phyloP scores from a whole-genome alignment of 2,329 filamentous ascomycete species.

The Xylaria sp. region DNA sequence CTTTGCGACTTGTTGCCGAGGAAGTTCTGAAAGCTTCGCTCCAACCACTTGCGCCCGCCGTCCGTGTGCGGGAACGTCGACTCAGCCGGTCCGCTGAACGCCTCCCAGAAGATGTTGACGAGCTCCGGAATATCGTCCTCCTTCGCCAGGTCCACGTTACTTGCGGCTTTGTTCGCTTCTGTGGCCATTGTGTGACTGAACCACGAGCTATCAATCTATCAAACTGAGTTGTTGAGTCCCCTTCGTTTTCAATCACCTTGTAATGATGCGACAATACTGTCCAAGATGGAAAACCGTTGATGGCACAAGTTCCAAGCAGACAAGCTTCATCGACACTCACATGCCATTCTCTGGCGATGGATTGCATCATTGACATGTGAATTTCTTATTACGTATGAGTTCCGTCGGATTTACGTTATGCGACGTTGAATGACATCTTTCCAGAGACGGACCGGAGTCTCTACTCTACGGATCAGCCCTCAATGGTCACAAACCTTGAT shows the following conservation, averaged over 20 bases:
- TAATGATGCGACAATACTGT: neutral
- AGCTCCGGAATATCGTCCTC: conserved; percentile 23
- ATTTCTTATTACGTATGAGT: neutral
- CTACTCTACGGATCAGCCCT: neutral
- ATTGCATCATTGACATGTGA: neutral
- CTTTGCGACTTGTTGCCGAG: conserved; percentile 23
- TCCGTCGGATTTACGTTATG: neutral
- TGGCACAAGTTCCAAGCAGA: too few relatives aligned
- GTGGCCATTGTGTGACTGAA: neutral
- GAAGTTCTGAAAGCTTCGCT: conserved; percentile 27
- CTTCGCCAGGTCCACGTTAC: conserved; percentile 22
- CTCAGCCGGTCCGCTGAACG: conserved; percentile 24
- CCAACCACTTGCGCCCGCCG: conserved; percentile 22
- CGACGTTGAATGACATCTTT: conserved; percentile 7
- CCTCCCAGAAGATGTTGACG: conserved; percentile 25
- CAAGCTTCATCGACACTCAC: too few relatives aligned
- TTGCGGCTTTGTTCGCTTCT: conserved; percentile 7
- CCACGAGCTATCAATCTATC: neutral
- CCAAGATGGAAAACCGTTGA: neutral
- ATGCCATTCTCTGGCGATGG: too few relatives aligned
- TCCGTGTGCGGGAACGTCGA: conserved; percentile 24
- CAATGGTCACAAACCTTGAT: neutral
- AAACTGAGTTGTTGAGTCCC: neutral
- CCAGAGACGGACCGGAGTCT: neutral
- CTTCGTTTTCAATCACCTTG: neutral